These are phyloP conservation scores for Urtica urens DNA, from an alignment of 306 rosid genomes.

Conservation along the genomic window DNA sequence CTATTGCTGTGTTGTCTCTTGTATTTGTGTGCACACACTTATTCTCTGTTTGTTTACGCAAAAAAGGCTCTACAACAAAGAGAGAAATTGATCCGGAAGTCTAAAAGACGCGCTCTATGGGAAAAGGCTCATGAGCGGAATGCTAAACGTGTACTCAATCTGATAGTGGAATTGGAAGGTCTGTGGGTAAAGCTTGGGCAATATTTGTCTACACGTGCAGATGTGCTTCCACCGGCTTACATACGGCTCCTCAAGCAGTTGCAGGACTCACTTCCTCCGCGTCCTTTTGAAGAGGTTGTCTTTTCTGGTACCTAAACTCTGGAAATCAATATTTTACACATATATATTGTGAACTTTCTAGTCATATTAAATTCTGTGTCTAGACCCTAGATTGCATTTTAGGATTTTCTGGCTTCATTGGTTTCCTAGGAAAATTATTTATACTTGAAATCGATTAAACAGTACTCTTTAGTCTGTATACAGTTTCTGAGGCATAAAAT, in stretches of 20 bases:
- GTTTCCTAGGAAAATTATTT: neutral
- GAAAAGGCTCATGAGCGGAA: slow-evolving; percentile 85
- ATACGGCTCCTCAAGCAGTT: slow-evolving; percentile 67
- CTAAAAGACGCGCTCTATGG: slow-evolving; percentile 52
- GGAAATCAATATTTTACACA: neutral
- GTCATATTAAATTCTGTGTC: neutral
- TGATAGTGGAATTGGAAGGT: slow-evolving; percentile 87
- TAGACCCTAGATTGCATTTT: neutral
- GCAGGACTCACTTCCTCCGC: slow-evolving; percentile 97
- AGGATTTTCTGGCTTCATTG: neutral
- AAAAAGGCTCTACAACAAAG: slow-evolving; percentile 67
- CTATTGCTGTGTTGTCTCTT: neutral
- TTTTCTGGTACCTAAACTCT: neutral
- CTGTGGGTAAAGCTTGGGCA: slow-evolving; percentile 99
- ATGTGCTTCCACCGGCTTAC: slow-evolving; percentile 88
- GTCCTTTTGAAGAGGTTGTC: slow-evolving; percentile 80
- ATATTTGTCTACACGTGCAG: slow-evolving; percentile 93
- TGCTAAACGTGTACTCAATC: slow-evolving; percentile 66
- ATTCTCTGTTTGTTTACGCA: slow-evolving; percentile 6
- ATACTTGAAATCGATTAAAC: too few relatives aligned
- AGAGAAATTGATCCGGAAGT: slow-evolving; percentile 68
- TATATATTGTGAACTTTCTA: neutral
- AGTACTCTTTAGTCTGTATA: too few relatives aligned
- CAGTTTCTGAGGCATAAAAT: too few relatives aligned
- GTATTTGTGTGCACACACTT: neutral